phyloP scores from a whole-genome alignment of 768 basidiomycete species.

The Clitopilus hobsonii region DNA sequence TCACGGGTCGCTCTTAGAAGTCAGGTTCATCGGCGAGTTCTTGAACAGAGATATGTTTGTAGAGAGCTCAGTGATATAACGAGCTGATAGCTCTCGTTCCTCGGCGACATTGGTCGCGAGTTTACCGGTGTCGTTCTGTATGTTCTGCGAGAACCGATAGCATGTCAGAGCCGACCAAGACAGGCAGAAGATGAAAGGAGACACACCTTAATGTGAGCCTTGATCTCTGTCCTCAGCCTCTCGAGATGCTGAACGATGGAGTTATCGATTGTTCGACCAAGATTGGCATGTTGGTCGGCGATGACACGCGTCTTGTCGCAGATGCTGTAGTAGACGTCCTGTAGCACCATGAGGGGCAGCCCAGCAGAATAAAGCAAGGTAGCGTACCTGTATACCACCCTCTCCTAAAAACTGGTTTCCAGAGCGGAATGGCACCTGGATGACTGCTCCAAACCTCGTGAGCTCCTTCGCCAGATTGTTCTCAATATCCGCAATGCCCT shows the following conservation, averaged over 20 bases:
- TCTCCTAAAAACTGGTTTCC: slow-evolving; percentile 99
- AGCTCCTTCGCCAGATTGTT: slow-evolving; percentile 92
- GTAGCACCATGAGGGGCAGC: not conserved
- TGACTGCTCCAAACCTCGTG: slow-evolving; percentile 89
- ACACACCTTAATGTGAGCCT: slow-evolving; percentile 90
- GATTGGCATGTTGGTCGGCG: slow-evolving; percentile 94
- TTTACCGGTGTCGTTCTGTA: slow-evolving; percentile 94
- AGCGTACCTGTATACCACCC: slow-evolving; percentile 77
- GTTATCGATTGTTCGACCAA: slow-evolving; percentile 92
- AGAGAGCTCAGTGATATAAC: slow-evolving; percentile 82
- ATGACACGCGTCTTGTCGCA: slow-evolving; percentile 91
- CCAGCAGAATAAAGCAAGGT: slow-evolving; percentile 4
- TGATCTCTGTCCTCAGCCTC: slow-evolving; percentile 92
- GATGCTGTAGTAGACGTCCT: slow-evolving; percentile 91
- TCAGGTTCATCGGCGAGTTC: slow-evolving; percentile 88
- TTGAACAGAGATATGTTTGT: slow-evolving; percentile 87
- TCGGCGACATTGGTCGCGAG: slow-evolving; percentile 88
- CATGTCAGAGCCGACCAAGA: not conserved
- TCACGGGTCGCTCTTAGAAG: slow-evolving; percentile 78
- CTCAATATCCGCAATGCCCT: slow-evolving; percentile 79
- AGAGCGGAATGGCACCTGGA: slow-evolving; percentile 93
- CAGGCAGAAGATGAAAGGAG: not conserved
- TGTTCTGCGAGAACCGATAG: slow-evolving; percentile 49
- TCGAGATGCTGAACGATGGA: slow-evolving; percentile 98
- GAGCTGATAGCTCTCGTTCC: slow-evolving; percentile 86